Base-by-base conservation (phyloP, 2,329 filamentous ascomycete species). In the Macroventuria anomochaeta region DNA sequence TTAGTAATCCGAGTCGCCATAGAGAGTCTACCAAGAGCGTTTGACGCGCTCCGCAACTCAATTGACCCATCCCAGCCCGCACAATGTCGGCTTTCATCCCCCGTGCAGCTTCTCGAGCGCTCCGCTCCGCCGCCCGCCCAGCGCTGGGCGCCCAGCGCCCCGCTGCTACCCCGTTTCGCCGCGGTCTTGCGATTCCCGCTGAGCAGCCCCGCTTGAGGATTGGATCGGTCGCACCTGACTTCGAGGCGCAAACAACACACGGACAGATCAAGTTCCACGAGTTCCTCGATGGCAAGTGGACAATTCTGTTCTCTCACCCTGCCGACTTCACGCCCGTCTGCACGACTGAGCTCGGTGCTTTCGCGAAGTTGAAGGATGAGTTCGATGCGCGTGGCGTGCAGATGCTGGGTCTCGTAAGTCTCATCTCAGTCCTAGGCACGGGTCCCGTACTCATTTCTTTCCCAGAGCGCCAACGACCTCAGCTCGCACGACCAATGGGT, bases 331-430 rank as follows among this genome's bases (percentile, higher is more conserved):
- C 93, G 1, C 93, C 93, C 48, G 93, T 96, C 55, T 97, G 93
- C 84, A 97, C 93, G 61, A 97, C 92, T 48, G 93, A 97, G 81
- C 88, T 97, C 59, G 93, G 92, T 59, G 92, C 92, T 55, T 96
- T 97, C 70, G 90, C 92, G 66, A 95, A 93, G 79, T 83, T 96
- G 60, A 87, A 91, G 80, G 85, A 87, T 68, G 91, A 96, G 77
- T 96, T 97, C 78, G 84, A 86, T 70, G 91, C 90, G 82, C 87
- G 92, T 60, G 87, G 86, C 61, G 90, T 93, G 69, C 96, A 96
- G 85, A 87, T 96, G 79, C 93, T 96, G 69, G 93, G 93, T 41
- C 83, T 97, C 64, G 80, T 82, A 67, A 38, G 75, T 68, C 11
- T 2, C 25, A 17, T 36, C 20, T 28, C n/a, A 2, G n/a, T 10